Evolutionary conservation across 371 early-diverging fungal genomes (phyloP), one percentile per base, ranked within the genome.

Genomic region (Syncephalastrum sp.): DNA sequence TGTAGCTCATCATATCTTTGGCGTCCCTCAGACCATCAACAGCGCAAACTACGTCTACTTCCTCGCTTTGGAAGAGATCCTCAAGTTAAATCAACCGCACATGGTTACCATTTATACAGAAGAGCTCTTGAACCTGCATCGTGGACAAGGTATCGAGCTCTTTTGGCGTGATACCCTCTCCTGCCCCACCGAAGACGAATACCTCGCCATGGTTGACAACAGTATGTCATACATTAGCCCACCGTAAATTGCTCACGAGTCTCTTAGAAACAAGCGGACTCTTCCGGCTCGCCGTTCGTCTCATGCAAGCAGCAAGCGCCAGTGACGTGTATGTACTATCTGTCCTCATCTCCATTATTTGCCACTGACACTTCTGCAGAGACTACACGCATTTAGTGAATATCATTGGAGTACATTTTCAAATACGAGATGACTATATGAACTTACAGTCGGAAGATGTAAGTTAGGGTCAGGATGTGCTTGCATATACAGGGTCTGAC

Each of bases 31-130:
- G 57, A 91, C 95, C 1, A 97, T 98, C 64, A 97, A 97, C 60
- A 89, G 90, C 29, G 97, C 96, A 24, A 97, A 97, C 67, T 96
- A 91, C 56, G 93, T 96, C 41, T 97, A 96, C 65, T 96, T 97
- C 59, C 67, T 94, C 25, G 97, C 97, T 0, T 68, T 98, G 41
- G 76, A 91, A 25, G 88, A 97, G 54, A 70, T 94, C 8, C 38
- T 77, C 54, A 77, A 75, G 55, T 74, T 98, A 42, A 69, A 85
- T 7, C 82, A 88, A 5, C 79, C 91, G 3, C 52, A 73, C 17
- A 81, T 91, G 70, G 85, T 96, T 0, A 67, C 83, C 3, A 87
- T 94, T 50, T 97, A 92, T 65, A 88, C 94, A 1, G 84, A 89
- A 46, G 95, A 96, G 69, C 62, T 94, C n/a, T 33, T 94, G 29